A percentile compares a stretch with the other conserved stretches of the same genome.
These are phyloP conservation scores for Apophysomyces sp. DNA, from an alignment of 371 early-diverging fungal genomes.

Conservation along the genomic window DNA sequence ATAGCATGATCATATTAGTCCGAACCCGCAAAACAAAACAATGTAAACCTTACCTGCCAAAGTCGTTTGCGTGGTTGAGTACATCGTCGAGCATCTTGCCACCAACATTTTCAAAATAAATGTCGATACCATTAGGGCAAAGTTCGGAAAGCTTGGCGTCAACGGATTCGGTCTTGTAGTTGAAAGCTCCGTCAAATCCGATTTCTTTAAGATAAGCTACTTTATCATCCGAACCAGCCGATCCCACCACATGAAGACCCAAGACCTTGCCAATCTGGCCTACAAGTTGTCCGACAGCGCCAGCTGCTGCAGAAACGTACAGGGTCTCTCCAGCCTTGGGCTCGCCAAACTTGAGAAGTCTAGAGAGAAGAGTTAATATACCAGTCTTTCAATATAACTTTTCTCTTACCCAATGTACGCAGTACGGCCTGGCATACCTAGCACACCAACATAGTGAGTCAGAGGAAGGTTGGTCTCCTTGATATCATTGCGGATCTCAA, in stretches of 20 bases:
- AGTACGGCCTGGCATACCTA: slow-evolving; percentile 56
- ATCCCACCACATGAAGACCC: slow-evolving; percentile 76
- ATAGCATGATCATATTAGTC: not conserved
- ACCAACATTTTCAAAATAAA: slow-evolving; percentile 76
- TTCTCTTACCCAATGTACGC: slow-evolving; percentile 36
- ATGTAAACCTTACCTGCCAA: slow-evolving; percentile 37
- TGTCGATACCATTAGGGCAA: slow-evolving; percentile 72
- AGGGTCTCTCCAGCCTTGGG: slow-evolving; percentile 52
- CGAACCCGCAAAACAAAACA: not conserved
- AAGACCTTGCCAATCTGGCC: slow-evolving; percentile 70
- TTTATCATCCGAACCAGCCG: slow-evolving; percentile 80
- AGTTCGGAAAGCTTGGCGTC: slow-evolving; percentile 39
- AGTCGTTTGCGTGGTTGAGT: slow-evolving; percentile 47
- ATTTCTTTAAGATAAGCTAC: slow-evolving; percentile 62
- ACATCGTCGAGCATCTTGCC: slow-evolving; percentile 71
- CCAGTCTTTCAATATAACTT: not conserved
- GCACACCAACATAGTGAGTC: slow-evolving; percentile 48
- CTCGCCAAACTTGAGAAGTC: slow-evolving; percentile 28
- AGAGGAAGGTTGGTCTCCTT: slow-evolving; percentile 38
- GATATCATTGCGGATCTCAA: slow-evolving; percentile 32
- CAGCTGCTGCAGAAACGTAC: slow-evolving; percentile 57
- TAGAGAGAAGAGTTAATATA: slow-evolving; percentile 3
- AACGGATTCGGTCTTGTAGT: slow-evolving; percentile 72
- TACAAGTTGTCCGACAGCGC: slow-evolving; percentile 60
- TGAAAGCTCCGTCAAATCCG: slow-evolving; percentile 78